A percentile compares a stretch with the other conserved stretches of the same genome.
Conservation (phyloP, 75 land plant species). For the Sequoiadendron giganteum region DNA sequence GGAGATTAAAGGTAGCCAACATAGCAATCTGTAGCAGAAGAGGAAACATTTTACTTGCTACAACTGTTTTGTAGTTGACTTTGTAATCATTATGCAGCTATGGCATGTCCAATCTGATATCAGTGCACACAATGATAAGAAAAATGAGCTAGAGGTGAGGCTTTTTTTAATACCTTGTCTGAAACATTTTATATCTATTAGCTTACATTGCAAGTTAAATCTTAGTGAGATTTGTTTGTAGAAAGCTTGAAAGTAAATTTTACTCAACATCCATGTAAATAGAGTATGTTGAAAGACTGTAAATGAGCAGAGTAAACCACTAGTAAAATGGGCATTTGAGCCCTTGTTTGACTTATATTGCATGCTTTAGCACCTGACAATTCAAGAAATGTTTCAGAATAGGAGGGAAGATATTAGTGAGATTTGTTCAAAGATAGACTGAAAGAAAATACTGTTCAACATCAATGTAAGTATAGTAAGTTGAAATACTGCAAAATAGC, state of each 20-base stretch:
- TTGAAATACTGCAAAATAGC: too few relatives aligned
- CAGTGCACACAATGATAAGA: conserved; percentile 30
- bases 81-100: conserved; percentile 33
- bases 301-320: too few relatives aligned
- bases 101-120: conserved; percentile 32
- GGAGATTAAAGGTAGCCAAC: background rate
- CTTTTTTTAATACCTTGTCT: background rate
- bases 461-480: background rate
- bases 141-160: conserved; percentile 39
- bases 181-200: background rate
- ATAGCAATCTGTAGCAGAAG: background rate
- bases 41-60: background rate
- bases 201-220: background rate
- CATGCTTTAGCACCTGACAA: too few relatives aligned
- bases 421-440: background rate
- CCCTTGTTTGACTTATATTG: too few relatives aligned
- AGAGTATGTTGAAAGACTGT: background rate
- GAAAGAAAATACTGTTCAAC: background rate
- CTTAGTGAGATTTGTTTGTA: background rate
- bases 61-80: background rate
- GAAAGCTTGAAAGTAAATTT: background rate
- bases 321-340: too few relatives aligned
- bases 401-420: background rate
- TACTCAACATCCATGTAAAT: background rate
- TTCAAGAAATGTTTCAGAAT: too few relatives aligned